Conservation (phyloP, 768 basidiomycete genomes). For the Stropharia rugosoannulata region DNA sequence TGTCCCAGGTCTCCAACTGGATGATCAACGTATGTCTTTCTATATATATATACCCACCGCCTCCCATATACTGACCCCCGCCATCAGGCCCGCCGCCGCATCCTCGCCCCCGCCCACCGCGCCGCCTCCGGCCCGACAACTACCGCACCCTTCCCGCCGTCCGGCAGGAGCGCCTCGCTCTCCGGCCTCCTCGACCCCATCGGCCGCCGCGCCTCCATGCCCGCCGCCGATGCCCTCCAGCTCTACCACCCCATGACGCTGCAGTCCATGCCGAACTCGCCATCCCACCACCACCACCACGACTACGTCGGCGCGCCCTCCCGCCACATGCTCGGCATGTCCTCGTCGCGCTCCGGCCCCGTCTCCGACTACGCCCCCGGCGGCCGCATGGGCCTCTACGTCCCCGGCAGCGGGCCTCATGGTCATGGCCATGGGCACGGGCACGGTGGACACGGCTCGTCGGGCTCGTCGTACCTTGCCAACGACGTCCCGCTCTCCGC, state of each 20-base stretch:
- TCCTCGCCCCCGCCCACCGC: conserved; percentile 79
- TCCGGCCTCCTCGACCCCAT: conserved; percentile 40
- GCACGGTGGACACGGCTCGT: conserved; percentile 25
- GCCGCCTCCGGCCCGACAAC: conserved; percentile 77
- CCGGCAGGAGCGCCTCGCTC: conserved; percentile 42
- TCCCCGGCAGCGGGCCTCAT: conserved; percentile 38
- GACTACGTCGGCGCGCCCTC: conserved; percentile 38
- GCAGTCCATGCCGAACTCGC: conserved; percentile 51
- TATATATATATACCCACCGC: conserved; percentile 4
- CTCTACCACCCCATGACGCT: conserved; percentile 80
- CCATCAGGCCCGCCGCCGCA: conserved; percentile 72
- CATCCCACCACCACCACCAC: conserved; percentile 35
- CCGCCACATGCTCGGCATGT: conserved; percentile 47
- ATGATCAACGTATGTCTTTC: conserved; percentile 72
- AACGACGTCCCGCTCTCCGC: conserved; percentile 53
- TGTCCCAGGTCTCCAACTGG: conserved; percentile 91
- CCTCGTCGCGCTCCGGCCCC: conserved; percentile 32
- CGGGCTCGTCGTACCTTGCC: conserved; percentile 33
- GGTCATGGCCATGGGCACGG: conserved; percentile 13
- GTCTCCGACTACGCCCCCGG: conserved; percentile 38
- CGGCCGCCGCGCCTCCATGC: conserved; percentile 64
- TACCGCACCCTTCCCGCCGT: conserved; percentile 66
- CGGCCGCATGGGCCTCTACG: conserved; percentile 32
- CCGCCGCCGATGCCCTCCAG: conserved; percentile 64
- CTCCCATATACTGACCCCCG: conserved; percentile 12